Base-by-base conservation (phyloP, 179 eudicot genomes). In the Spinacia oleracea region DNA sequence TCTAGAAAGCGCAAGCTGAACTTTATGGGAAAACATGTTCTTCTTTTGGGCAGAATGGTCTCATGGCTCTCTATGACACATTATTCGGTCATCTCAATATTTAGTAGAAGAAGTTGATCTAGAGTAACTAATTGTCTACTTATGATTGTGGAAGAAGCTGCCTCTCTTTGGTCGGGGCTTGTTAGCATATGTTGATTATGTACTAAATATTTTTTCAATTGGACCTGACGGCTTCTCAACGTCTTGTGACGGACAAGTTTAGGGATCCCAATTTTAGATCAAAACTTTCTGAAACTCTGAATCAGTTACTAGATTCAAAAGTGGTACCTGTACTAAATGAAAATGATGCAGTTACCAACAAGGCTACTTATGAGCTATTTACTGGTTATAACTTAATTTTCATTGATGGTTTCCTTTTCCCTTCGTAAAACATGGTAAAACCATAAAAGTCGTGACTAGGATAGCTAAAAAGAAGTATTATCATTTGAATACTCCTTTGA, bases 1-100 rank as follows among this genome's bases (percentile, higher is more conserved):
- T n/a, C n/a, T n/a, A n/a, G n/a, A n/a, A n/a, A n/a, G n/a, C n/a
- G n/a, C n/a, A n/a, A n/a, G 93, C 97, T 76, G 98, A 95, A 81
- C 95, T 93, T 82, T 91, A 91, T 83, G 98, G 97, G 60, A 95
- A 95, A 82, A 97, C 97, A 53, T 95, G 97, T 87, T 97, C 98
- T 51, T 93, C 95, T 79, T 97, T 95, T 79, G 98, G 98, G 50
- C 98, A 95, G 86, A 95, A 89, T 82, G 93, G 98, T 79, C 97
- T 95, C 56, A 91, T 95, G 98, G 97, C 97, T 18, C 69, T 51
- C n/a, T n/a, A n/a, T n/a, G n/a, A n/a, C n/a, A n/a, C n/a, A n/a
- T n/a, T n/a, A n/a, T n/a, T n/a, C n/a, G n/a, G n/a, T n/a, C n/a
- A n/a, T n/a, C n/a, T n/a, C n/a, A n/a, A n/a, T n/a, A n/a, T n/a